Evolutionary conservation across 345 rosid species (phyloP), one percentile per base, ranked within the genome.

Genomic region (Hibiscus syriacus): DNA sequence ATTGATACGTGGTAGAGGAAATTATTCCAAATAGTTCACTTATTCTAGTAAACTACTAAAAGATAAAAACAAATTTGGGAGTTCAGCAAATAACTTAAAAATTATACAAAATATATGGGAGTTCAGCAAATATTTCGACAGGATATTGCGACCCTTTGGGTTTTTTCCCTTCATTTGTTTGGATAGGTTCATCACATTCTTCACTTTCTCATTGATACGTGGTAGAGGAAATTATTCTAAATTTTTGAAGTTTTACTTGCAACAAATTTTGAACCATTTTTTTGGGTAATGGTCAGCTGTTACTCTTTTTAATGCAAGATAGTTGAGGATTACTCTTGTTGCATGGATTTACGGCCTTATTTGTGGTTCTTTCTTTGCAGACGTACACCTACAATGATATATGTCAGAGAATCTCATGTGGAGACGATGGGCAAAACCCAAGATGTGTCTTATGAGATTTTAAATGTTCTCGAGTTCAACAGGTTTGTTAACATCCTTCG

Each of bases 381-480:
- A 84, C 97, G 99, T 62, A 90, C 99, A 49, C 97, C 98, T 68
- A 92, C 98, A 6, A 83, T 57, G 81, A 87, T 95, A 71, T 81
- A 88, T 80, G 94, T 92, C 77, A 92, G 98, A 6, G 99, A 95
- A 81, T 95, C 98, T 76, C 97, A 90, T 69, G 98, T 86, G 73
- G 99, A 95, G 83, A 95, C 83, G 85, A 81, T 92, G 85, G 99
- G 99, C 58, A 88, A 87, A 78, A 69, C 79, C 62, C 93, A 83
- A 71, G 97, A 95, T 66, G 88, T 83, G 69, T 68, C 89, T 8
- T 95, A 95, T 80, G 99, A 95, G 82, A 88, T 95, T 75, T 82
- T 95, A 43, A 95, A 95, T 78, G 99, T 95, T 71, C 92, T 95
- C 7, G 99, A 95, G 81, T 95, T 95, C 77, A 92, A 95, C 80